Evolutionary conservation across 441 rosid species (phyloP), one percentile per base, ranked within the genome.

Genomic region (Syzygium malaccense): DNA sequence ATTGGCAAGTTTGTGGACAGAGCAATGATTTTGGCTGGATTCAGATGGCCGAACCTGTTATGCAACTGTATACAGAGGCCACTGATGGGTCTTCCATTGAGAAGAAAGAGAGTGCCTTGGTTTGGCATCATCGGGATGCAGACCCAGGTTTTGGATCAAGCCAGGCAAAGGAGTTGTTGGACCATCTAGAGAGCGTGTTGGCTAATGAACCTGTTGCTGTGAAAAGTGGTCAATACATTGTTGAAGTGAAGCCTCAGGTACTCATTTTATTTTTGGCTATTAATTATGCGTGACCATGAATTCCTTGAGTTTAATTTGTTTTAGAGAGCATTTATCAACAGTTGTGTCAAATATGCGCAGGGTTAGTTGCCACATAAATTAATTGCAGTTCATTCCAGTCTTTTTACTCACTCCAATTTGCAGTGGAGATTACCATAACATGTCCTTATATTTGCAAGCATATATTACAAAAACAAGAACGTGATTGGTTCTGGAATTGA

Each of bases 221-320:
- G 80, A 95, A 94, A 92, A 92, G 95, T 49, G 97, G 97, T 88
- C 96, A 95, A 89, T 93, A 55, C 89, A 95, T 95, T 37, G 95
- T 95, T 85, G 97, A 95, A 95, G 97, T 95, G 57, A 95, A 95
- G 91, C 96, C 96, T 23, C 97, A 94, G 96, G 97, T 95, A 91
- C 20, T 41, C 62, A 55, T 87, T 58, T 71, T 30, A 53, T 41
- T 84, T 85, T 60, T 13, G 11, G 14, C 49, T 83, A 86, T 53
- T 33, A 25, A 86, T 57, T 84, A 66, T 55, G n/a, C 1, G 6
- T 41, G n/a, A 75, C 23, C n/a, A 75, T 75, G 83, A 11, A 75
- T 75, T 75, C n/a, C 51, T 75, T 26, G 51, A 71, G 83, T 75
- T 75, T 75, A 41, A 75, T 41, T 75, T 41, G 51, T 41, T 41